Percentiles rank a stretch among this genome's conserved stretches.
Conservation (phyloP, 345 rosid species). For the Cardamine occulta region DNA sequence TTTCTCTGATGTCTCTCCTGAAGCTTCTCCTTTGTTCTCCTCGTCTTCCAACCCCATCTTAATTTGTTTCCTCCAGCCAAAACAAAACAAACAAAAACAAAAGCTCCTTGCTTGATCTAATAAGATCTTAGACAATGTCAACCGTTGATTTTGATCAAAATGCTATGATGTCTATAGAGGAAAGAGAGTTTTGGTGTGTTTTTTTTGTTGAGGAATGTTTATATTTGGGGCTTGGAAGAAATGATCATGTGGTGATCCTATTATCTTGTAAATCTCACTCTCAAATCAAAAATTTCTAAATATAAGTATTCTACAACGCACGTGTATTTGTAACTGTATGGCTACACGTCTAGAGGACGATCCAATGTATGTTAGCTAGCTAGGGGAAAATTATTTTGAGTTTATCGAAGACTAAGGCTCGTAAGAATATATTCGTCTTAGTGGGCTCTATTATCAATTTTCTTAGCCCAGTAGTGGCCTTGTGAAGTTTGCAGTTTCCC, state of each 20-base stretch:
- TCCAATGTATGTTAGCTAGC: constrained; percentile 7
- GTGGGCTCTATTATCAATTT: constrained; percentile 29
- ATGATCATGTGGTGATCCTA: constrained; percentile 83
- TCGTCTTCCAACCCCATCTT: constrained; percentile 44
- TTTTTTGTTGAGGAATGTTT: constrained; percentile 37
- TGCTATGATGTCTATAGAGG: constrained; percentile 29
- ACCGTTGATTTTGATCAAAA: constrained; percentile 11
- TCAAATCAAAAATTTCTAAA: constrained; percentile 29
- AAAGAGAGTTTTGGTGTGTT: constrained; percentile 35
- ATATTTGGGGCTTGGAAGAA: constrained; percentile 50
- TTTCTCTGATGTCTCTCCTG: constrained; percentile 37
- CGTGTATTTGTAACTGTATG: constrained; percentile 10
- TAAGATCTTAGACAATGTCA: constrained; percentile 8
- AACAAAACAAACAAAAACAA: constrained; percentile 19
- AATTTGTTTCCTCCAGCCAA: constrained; percentile 19
- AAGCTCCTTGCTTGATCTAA: constrained; percentile 23
- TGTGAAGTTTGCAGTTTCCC: neutral
- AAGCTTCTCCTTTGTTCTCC: constrained; percentile 30
- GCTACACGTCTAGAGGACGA: constrained; percentile 18
- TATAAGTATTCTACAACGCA: constrained; percentile 29
- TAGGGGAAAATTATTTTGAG: neutral
- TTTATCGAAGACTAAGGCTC: neutral
- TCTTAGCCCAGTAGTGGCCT: neutral
- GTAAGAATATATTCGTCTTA: neutral
- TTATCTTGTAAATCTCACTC: constrained; percentile 40